phyloP scores from a whole-genome alignment of 495 filamentous ascomycete genomes.

The Trichocladium uniseriatum region DNA sequence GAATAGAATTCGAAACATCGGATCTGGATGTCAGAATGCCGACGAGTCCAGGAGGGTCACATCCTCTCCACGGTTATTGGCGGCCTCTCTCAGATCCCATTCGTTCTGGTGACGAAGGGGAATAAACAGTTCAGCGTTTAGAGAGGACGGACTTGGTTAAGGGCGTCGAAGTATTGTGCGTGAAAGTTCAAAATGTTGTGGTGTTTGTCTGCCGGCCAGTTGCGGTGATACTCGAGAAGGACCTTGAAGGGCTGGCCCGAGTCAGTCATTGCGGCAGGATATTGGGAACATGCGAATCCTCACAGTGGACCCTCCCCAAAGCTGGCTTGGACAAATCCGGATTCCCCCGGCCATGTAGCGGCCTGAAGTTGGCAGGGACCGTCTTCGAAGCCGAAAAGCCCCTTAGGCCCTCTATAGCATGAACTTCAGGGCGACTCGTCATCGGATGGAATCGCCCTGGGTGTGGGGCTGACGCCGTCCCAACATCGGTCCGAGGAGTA shows the following conservation, averaged over 20 bases:
- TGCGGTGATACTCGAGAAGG: not conserved
- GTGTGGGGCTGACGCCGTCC: not conserved
- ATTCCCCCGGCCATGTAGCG: not conserved
- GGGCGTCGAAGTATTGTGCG: not conserved
- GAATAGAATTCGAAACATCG: no score
- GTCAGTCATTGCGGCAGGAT: not conserved
- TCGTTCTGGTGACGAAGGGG: not conserved
- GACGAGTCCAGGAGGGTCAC: not conserved
- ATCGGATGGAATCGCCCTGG: not conserved
- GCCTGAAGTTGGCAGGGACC: not conserved
- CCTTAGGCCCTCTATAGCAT: not conserved
- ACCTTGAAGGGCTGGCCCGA: not conserved
- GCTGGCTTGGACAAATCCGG: not conserved
- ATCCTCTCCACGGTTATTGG: not conserved
- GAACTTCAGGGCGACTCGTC: not conserved
- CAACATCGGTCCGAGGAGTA: constrained; percentile 1
- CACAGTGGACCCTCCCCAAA: not conserved
- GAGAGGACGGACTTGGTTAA: not conserved
- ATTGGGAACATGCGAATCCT: not conserved
- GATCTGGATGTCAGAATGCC: no score
- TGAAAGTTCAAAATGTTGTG: not conserved
- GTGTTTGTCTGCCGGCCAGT: not conserved
- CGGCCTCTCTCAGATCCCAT: not conserved
- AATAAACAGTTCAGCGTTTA: not conserved
- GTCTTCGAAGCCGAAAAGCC: not conserved